Evolutionary conservation across 2,329 filamentous ascomycete species (phyloP).

Genomic region (Sporothrix schenckii): DNA sequence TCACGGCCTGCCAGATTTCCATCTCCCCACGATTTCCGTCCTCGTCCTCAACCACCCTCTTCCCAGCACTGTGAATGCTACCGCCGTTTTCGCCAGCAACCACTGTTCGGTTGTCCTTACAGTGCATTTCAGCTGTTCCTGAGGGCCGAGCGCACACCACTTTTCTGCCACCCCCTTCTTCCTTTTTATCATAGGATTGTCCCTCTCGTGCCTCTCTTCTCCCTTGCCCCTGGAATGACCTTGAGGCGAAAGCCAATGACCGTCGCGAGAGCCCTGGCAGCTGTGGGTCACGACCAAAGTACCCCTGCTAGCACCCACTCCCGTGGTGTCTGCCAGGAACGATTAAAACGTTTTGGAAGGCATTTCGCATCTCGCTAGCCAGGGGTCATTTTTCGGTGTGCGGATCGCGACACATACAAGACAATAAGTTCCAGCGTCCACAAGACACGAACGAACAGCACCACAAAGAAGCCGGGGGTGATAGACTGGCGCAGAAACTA

Average conservation of each 20-base stretch:
- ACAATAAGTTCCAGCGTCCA: neutral
- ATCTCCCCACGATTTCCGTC: conserved; percentile 8
- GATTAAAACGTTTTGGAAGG: conserved; percentile 32
- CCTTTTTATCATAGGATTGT: conserved; percentile 1
- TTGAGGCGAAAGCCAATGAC: conserved; percentile 26
- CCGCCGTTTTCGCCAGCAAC: neutral
- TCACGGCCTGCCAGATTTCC: conserved; percentile 11
- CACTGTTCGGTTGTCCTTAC: conserved; percentile 1
- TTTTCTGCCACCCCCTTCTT: neutral
- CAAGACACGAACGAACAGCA: neutral
- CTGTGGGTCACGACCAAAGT: conserved; percentile 6
- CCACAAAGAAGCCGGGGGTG: neutral
- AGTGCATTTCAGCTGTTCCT: conserved; percentile 12
- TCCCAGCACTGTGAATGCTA: conserved; percentile 8
- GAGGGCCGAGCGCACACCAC: conserved; percentile 18
- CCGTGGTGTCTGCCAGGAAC: conserved; percentile 31
- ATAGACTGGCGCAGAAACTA: conserved; percentile 13
- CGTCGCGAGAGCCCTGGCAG: neutral
- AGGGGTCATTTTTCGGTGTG: conserved; percentile 1
- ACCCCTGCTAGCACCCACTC: conserved; percentile 30
- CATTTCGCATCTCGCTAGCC: conserved; percentile 18
- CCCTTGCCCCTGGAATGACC: conserved; percentile 23
- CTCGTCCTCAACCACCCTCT: neutral
- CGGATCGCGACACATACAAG: conserved; percentile 10
- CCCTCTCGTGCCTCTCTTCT: neutral